These are phyloP conservation scores for Selaginella moellendorffii DNA, from an alignment of 75 land plant species.

Conservation along the genomic window DNA sequence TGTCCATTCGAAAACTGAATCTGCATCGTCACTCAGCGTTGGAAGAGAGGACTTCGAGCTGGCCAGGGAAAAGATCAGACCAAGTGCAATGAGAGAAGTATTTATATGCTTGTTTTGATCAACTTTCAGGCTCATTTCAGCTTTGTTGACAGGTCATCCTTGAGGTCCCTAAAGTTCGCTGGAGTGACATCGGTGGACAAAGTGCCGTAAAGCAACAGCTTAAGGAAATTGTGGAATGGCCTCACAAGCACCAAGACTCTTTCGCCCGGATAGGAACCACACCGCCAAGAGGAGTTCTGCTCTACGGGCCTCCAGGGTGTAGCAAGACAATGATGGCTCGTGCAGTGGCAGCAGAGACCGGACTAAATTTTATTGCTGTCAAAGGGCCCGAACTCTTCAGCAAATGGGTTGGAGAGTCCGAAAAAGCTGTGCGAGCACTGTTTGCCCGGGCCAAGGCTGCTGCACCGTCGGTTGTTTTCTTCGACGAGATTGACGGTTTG, in stretches of 20 bases:
- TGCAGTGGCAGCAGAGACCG: constrained; percentile 82
- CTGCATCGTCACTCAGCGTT: constrained; percentile 10
- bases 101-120: neutral
- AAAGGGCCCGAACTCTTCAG: constrained; percentile 96
- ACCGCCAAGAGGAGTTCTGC: constrained; percentile 61
- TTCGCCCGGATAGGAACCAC: constrained; percentile 64
- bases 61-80: constrained; percentile 73
- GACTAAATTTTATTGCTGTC: constrained; percentile 82
- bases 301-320: constrained; percentile 98
- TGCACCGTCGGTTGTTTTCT: constrained; percentile 87
- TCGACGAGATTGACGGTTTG: constrained; percentile 97
- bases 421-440: constrained; percentile 73
- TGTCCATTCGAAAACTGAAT: constrained; percentile 54
- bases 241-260: constrained; percentile 64
- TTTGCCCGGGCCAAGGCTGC: constrained; percentile 84
- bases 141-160: constrained; percentile 52
- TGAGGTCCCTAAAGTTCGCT: constrained; percentile 84
- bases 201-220: constrained; percentile 58
- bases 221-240: constrained; percentile 90
- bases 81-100: constrained; percentile 99
- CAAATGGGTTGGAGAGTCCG: constrained; percentile 99
- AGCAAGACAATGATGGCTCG: constrained; percentile 96
- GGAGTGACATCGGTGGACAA: constrained; percentile 94
- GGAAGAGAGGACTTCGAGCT: constrained; percentile 65
- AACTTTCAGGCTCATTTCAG: neutral